Base-by-base conservation (phyloP, 1,139 yeast species). In the Saccharomyces uvarum region DNA sequence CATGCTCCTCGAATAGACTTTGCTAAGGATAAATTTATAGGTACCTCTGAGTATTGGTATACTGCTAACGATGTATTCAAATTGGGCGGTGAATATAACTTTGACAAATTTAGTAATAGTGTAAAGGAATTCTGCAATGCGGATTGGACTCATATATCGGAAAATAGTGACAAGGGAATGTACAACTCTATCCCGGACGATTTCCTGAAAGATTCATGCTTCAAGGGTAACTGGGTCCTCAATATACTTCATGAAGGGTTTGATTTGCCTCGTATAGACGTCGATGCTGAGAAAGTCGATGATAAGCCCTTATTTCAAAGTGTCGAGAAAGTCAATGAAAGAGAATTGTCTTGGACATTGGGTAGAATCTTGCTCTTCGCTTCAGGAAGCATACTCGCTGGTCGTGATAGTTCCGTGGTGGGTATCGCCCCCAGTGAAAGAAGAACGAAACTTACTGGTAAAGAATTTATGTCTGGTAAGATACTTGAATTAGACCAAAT, bases 21-120 rank as follows among this genome's bases (percentile, higher is more conserved):
- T 62, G 76, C 78, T n/a, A 75, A 75, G 53, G 93, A 86, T 63
- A 83, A 79, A 61, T 86, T 87, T 69, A 81, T 87, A 42, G 95
- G 95, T 0, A 81, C 86, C 21, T 84, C 91, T 0, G 95, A 87
- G 64, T 87, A 85, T 70, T 86, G 93, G 93, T 87, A 87, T 64
- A 86, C 93, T 1, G 90, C 93, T 3, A 85, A 86, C 65, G 95
- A 87, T 63, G 81, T 87, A 4, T 86, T 86, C 65, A 81, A 84
- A 54, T 77, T 87, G 70, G 90, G 90, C 8, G 93, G 93, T 6
- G 86, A 82, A 56, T 86, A 86, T 64, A 84, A 83, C 61, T 86
- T 79, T 64, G 75, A 78, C 54, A 72, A 75, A 42, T 86, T 84
- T 65, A 84, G 81, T 66, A 76, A 76, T 48, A 78, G 80, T 54